Evolutionary conservation across 441 rosid genomes (phyloP).

Genomic region (Populus trichocarpa): DNA sequence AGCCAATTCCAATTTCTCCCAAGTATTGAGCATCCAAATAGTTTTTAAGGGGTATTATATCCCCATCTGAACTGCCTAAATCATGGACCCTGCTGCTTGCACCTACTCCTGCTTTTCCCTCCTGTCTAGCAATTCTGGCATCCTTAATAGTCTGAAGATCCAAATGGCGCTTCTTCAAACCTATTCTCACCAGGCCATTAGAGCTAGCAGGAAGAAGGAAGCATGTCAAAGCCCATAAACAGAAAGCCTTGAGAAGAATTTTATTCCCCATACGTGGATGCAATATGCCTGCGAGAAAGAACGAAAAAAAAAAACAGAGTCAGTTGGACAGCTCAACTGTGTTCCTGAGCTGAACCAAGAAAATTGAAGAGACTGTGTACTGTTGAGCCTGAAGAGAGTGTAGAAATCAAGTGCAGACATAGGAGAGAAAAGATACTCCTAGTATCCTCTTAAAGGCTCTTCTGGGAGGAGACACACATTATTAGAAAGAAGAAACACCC

Average conservation of each 20-base stretch:
- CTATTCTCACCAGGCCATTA: constrained; percentile 45
- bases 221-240: constrained; percentile 38
- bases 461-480: neutral
- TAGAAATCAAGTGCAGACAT: neutral
- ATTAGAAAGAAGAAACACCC: neutral
- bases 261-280: constrained; percentile 27
- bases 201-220: constrained; percentile 47
- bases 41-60: constrained; percentile 57
- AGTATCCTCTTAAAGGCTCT: neutral
- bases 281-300: constrained; percentile 27
- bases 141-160: constrained; percentile 38
- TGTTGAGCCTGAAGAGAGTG: neutral
- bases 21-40: constrained; percentile 68
- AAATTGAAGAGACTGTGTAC: neutral
- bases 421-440: neutral
- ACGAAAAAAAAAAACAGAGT: neutral
- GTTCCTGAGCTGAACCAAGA: neutral
- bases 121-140: constrained; percentile 35
- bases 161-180: constrained; percentile 54
- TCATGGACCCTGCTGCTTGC: neutral
- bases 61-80: constrained; percentile 25
- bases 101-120: constrained; percentile 14
- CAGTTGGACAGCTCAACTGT: neutral
- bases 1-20: constrained; percentile 71
- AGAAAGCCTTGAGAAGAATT: constrained; percentile 24